These are phyloP conservation scores for Xylariales sp. DNA, from an alignment of 2,329 filamentous ascomycete genomes.

Conservation along the genomic window DNA sequence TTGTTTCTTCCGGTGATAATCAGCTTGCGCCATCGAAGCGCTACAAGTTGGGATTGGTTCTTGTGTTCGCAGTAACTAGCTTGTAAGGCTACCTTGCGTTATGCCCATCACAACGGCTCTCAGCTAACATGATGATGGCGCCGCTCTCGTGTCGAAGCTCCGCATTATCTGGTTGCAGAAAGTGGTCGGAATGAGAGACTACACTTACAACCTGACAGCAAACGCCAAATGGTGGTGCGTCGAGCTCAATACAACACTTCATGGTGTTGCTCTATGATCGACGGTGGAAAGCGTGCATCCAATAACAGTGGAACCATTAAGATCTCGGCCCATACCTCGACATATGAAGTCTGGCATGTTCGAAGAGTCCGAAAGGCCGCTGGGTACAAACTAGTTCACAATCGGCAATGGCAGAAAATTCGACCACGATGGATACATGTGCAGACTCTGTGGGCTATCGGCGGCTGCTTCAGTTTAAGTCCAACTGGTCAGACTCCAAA, in stretches of 20 bases:
- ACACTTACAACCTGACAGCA: constrained; percentile 23
- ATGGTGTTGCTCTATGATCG: too few species aligned
- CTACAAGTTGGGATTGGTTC: constrained; percentile 33
- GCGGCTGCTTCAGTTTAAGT: too few species aligned
- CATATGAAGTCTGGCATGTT: too few species aligned
- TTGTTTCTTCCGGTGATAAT: constrained; percentile 39
- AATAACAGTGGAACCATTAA: constrained; percentile 19
- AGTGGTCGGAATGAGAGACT: constrained; percentile 16
- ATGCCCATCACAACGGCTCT: constrained; percentile 5
- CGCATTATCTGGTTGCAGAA: constrained; percentile 25
- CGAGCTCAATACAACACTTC: constrained; percentile 33
- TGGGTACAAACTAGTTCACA: too few species aligned
- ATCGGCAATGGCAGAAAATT: too few species aligned
- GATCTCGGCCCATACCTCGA: background rate
- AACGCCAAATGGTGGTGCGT: constrained; percentile 31
- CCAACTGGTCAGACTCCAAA: too few species aligned
- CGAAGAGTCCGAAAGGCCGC: too few species aligned
- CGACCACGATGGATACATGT: too few species aligned
- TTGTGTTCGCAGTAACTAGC: constrained; percentile 38
- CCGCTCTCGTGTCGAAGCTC: constrained; percentile 30
- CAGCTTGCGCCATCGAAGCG: constrained; percentile 35
- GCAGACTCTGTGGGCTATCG: too few species aligned
- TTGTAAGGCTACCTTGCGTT: constrained; percentile 26
- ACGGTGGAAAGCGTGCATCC: constrained; percentile 32
- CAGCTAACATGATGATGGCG: constrained; percentile 20